Conservation (phyloP, 1,284 basidiomycete genomes). For the Microbotryomycetes sp. region DNA sequence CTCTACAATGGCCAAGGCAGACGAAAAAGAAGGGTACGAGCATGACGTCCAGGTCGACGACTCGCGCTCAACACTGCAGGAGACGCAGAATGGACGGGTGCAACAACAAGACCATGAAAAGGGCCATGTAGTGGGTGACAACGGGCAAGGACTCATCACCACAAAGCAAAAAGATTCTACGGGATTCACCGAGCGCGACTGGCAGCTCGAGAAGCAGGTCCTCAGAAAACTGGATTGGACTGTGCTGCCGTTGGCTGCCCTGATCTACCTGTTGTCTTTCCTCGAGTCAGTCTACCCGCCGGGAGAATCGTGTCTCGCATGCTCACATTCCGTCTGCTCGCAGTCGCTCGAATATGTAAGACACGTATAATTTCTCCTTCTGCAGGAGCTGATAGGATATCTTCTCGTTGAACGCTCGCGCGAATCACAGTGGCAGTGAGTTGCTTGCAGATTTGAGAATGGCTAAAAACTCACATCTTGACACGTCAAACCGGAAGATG, state of each 20-base stretch:
- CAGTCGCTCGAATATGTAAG: neutral
- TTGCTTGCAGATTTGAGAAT: slow-evolving; percentile 6
- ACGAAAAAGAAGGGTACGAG: too few species aligned
- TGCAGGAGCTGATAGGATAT: neutral
- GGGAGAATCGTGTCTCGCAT: neutral
- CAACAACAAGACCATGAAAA: neutral
- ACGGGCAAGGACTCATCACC: neutral
- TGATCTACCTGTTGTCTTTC: slow-evolving; percentile 14
- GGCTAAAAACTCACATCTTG: neutral
- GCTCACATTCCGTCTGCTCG: neutral
- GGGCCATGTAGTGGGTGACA: neutral
- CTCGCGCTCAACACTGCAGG: too few species aligned
- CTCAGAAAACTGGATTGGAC: slow-evolving; percentile 18
- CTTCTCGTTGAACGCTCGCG: neutral
- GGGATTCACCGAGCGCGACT: neutral
- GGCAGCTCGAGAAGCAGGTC: slow-evolving; percentile 6
- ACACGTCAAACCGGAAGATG: slow-evolving; percentile 27
- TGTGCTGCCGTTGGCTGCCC: slow-evolving; percentile 13
- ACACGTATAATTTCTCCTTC: neutral
- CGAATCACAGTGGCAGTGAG: slow-evolving; percentile 12
- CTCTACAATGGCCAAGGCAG: too few species aligned
- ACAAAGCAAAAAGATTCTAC: neutral
- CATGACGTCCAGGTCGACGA: too few species aligned
- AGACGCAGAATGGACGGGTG: too few species aligned
- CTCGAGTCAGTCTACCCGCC: slow-evolving; percentile 1